Percentiles rank a stretch among this genome's conserved stretches.
Evolutionary conservation across 345 rosid species (phyloP).

Genomic region (Eucalyptus tenuipes): DNA sequence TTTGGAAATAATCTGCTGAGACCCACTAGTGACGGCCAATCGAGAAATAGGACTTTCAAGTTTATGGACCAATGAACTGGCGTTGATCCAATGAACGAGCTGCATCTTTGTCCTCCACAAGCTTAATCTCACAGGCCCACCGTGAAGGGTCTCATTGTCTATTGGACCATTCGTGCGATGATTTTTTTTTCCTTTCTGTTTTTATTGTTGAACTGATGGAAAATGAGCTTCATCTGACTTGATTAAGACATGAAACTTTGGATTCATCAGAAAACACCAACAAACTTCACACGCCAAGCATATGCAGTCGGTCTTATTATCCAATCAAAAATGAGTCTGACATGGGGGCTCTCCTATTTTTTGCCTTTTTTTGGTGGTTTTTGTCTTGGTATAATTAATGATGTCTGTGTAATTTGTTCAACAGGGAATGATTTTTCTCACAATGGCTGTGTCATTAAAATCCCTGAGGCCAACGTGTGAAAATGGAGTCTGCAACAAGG

Average conservation of each 20-base stretch:
- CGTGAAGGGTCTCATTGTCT: background rate
- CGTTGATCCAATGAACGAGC: background rate
- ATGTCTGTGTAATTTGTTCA: background rate
- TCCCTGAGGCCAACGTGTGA: constrained; percentile 50
- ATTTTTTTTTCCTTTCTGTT: background rate
- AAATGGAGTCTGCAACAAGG: constrained; percentile 64
- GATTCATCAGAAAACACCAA: background rate
- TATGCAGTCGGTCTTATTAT: background rate
- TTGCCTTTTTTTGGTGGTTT: background rate
- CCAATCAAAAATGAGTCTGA: background rate
- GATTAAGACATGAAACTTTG: background rate
- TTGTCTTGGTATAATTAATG: background rate
- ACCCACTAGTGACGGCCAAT: constrained; percentile 5
- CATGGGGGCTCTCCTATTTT: background rate
- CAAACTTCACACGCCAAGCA: background rate
- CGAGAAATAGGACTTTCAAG: background rate
- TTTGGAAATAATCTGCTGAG: background rate
- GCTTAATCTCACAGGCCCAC: constrained; percentile 4
- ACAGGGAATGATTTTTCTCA: constrained; percentile 83
- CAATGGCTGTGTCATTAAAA: constrained; percentile 61
- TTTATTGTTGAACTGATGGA: background rate
- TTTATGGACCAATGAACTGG: constrained; percentile 4
- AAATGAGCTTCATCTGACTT: background rate
- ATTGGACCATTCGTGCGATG: background rate
- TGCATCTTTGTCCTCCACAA: constrained; percentile 2